Conservation (phyloP, 106 monocot species). For the Dactylorhiza incarnata region DNA sequence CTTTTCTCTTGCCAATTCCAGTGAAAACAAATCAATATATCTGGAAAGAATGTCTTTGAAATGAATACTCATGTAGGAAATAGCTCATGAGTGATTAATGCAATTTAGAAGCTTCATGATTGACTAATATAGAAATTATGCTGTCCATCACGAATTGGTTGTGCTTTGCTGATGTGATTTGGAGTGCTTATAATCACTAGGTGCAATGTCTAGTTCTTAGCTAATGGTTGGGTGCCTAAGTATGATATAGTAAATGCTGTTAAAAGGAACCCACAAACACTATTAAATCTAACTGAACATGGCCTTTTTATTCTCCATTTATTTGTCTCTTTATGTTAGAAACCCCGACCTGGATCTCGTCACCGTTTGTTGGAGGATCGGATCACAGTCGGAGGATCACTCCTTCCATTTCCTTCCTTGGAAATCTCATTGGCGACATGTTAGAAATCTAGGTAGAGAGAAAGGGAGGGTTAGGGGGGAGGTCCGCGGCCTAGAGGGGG, state of each 20-base stretch:
- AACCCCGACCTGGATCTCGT: too few species aligned
- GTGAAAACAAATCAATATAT: not conserved
- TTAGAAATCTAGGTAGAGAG: too few species aligned
- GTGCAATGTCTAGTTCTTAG: not conserved
- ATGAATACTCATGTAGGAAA: not conserved
- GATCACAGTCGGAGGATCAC: too few species aligned
- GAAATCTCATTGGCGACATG: too few species aligned
- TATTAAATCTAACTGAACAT: not conserved
- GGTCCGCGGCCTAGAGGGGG: too few species aligned
- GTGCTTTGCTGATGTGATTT: not conserved
- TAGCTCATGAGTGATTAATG: not conserved
- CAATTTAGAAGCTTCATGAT: slow-evolving; percentile 2
- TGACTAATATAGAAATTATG: not conserved
- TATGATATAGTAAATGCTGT: not conserved
- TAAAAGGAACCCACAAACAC: not conserved
- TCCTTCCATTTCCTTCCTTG: too few species aligned
- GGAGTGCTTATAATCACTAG: not conserved
- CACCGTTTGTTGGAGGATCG: too few species aligned
- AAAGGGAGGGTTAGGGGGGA: too few species aligned
- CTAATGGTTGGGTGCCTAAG: not conserved
- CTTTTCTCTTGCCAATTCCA: not conserved
- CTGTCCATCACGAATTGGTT: not conserved
- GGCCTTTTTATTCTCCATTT: not conserved
- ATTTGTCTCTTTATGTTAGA: not conserved
- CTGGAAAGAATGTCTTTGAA: not conserved